A percentile compares a stretch with the other conserved stretches of the same genome.
Conservation (phyloP, 106 monocot species). For the Agapanthus africanus region DNA sequence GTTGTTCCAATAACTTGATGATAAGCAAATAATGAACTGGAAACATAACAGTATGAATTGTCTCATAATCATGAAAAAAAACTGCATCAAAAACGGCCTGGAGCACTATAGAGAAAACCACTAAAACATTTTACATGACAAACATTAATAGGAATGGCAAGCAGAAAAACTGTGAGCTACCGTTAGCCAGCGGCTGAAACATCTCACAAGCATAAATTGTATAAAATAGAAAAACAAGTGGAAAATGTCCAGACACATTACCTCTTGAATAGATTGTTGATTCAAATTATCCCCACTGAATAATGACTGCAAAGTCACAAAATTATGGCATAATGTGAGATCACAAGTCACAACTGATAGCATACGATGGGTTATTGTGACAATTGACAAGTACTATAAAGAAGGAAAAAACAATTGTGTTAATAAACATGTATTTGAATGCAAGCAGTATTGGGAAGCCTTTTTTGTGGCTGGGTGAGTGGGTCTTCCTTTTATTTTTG, state of each 20-base stretch:
- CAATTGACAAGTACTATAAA: not conserved
- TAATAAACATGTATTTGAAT: not conserved
- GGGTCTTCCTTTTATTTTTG: too few relatives aligned
- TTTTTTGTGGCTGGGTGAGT: too few relatives aligned
- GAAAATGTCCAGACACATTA: conserved; percentile 20
- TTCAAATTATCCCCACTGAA: conserved; percentile 63
- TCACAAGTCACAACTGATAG: not conserved
- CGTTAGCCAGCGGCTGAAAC: not conserved
- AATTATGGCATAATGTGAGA: not conserved
- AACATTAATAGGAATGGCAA: not conserved
- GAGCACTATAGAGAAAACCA: not conserved
- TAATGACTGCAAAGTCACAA: conserved; percentile 52
- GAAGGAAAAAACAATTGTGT: too few relatives aligned
- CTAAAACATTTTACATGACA: too few relatives aligned
- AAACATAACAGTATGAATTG: too few relatives aligned
- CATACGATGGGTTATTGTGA: not conserved
- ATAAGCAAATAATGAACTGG: too few relatives aligned
- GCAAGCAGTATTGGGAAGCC: not conserved
- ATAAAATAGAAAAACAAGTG: not conserved
- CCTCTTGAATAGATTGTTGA: conserved; percentile 77
- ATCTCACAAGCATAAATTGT: not conserved
- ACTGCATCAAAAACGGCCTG: not conserved
- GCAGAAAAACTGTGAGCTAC: not conserved
- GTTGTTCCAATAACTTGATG: too few relatives aligned
- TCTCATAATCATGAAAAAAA: too few relatives aligned